Percentiles rank a stretch among this genome's conserved stretches.
phyloP scores from a whole-genome alignment of 2,329 filamentous ascomycete genomes.

The Xylaria sp. region DNA sequence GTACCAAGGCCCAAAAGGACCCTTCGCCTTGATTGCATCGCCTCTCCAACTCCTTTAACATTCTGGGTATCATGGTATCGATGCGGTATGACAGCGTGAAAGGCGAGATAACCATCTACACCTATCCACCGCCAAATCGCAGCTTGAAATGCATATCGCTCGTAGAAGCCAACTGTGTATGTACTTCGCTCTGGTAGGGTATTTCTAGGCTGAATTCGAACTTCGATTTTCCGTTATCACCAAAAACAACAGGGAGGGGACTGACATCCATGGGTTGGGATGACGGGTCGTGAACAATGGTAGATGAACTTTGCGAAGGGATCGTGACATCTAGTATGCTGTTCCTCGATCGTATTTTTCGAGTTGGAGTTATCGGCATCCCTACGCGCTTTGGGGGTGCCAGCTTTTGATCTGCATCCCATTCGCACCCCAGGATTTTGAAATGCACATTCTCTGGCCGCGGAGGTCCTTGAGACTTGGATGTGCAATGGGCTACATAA shows the following conservation, averaged over 20 bases:
- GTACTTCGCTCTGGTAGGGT: slow-evolving; percentile 16
- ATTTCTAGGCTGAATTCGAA: slow-evolving; percentile 44
- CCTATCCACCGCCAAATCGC: not conserved
- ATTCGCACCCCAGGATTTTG: slow-evolving; percentile 57
- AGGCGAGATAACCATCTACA: slow-evolving; percentile 14
- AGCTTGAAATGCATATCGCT: not conserved
- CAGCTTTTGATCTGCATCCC: slow-evolving; percentile 45
- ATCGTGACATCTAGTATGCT: slow-evolving; percentile 15
- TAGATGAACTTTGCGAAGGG: slow-evolving; percentile 19
- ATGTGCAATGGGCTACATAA: slow-evolving; percentile 53
- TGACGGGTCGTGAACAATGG: not conserved
- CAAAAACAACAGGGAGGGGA: slow-evolving; percentile 44
- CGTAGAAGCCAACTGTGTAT: not conserved
- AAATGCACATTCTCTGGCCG: slow-evolving; percentile 55
- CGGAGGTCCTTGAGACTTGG: slow-evolving; percentile 49
- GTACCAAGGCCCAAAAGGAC: slow-evolving; percentile 1
- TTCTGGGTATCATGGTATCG: slow-evolving; percentile 42
- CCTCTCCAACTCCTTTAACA: slow-evolving; percentile 26
- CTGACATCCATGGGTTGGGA: slow-evolving; percentile 14
- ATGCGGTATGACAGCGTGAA: slow-evolving; percentile 23
- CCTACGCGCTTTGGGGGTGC: slow-evolving; percentile 33
- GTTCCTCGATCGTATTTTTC: slow-evolving; percentile 34
- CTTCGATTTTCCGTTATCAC: slow-evolving; percentile 41
- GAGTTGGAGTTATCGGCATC: slow-evolving; percentile 15
- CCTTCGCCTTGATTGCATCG: slow-evolving; percentile 6